These are phyloP conservation scores for Astrothelium macrocarpum DNA, from an alignment of 495 filamentous ascomycete species.

Conservation along the genomic window DNA sequence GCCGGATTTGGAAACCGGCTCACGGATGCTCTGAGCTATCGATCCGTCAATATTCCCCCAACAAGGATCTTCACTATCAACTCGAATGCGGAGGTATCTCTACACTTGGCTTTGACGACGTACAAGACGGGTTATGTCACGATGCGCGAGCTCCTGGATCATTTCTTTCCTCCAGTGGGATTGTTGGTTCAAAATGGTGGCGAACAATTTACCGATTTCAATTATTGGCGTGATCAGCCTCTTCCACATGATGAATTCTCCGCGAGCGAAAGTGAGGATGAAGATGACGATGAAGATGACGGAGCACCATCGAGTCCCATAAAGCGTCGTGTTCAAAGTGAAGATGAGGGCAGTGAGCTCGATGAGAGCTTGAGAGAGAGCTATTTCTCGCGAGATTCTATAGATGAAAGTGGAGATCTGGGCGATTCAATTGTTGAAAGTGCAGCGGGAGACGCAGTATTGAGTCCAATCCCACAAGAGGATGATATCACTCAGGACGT, in stretches of 20 bases:
- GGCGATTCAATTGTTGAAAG: constrained; percentile 23
- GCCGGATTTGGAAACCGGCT: constrained; percentile 95
- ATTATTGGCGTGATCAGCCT: constrained; percentile 34
- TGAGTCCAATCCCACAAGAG: constrained; percentile 22
- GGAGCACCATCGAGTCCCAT: constrained; percentile 33
- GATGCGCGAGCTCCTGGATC: constrained; percentile 92
- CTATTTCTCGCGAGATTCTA: constrained; percentile 16
- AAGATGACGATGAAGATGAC: constrained; percentile 30
- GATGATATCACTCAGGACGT: constrained; percentile 30
- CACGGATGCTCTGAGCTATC: constrained; percentile 92
- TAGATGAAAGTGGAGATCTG: constrained; percentile 10
- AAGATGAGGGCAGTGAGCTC: constrained; percentile 22
- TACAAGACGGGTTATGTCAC: constrained; percentile 95
- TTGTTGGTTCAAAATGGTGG: constrained; percentile 31
- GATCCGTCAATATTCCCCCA: constrained; percentile 87
- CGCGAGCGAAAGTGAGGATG: constrained; percentile 32
- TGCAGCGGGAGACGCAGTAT: constrained; percentile 25
- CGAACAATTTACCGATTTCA: constrained; percentile 37
- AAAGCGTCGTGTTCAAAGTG: constrained; percentile 29
- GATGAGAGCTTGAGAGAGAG: constrained; percentile 20
- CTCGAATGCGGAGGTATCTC: constrained; percentile 89
- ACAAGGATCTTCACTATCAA: constrained; percentile 98
- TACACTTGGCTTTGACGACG: constrained; percentile 86
- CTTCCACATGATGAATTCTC: constrained; percentile 32
- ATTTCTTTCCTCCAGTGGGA: constrained; percentile 69